Percentiles rank a stretch among this genome's conserved stretches.
phyloP scores from a whole-genome alignment of 768 basidiomycete species.

The Kondoa subrosea region DNA sequence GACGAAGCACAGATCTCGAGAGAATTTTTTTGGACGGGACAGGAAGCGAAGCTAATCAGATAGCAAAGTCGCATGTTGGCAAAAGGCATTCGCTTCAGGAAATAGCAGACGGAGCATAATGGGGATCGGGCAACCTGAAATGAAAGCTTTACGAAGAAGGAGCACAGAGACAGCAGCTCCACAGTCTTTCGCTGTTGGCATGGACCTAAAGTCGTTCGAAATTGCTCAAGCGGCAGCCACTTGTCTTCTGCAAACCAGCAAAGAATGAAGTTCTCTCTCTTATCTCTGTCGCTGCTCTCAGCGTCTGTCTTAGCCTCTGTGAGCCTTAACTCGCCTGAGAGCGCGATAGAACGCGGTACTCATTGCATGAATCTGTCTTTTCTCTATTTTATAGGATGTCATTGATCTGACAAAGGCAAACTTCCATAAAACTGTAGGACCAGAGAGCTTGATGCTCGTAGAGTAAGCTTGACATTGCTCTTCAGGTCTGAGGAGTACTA shows the following conservation, averaged over 20 bases:
- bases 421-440: slow-evolving; percentile 19
- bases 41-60: too few species aligned
- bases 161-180: too few species aligned
- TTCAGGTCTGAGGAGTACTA: neutral
- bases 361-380: slow-evolving; percentile 27
- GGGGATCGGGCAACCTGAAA: too few species aligned
- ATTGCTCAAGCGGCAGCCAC: neutral
- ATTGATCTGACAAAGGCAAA: slow-evolving; percentile 42
- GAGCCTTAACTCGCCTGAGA: neutral
- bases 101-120: too few species aligned
- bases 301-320: slow-evolving; percentile 13
- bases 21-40: too few species aligned
- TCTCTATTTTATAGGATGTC: slow-evolving; percentile 48
- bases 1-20: too few species aligned
- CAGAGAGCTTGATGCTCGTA: slow-evolving; percentile 40
- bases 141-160: too few species aligned
- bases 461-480: slow-evolving; percentile 84
- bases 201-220: too few species aligned
- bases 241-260: neutral
- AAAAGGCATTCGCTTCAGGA: too few species aligned
- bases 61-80: too few species aligned
- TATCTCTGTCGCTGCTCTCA: slow-evolving; percentile 3
- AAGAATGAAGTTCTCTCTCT: slow-evolving; percentile 3
- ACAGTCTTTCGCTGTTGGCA: too few species aligned
- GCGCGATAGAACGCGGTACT: slow-evolving; percentile 35